A percentile compares a stretch with the other conserved stretches of the same genome.
These are phyloP conservation scores for Tuber microsphaerosporum DNA, from an alignment of 495 filamentous ascomycete genomes.

Conservation along the genomic window DNA sequence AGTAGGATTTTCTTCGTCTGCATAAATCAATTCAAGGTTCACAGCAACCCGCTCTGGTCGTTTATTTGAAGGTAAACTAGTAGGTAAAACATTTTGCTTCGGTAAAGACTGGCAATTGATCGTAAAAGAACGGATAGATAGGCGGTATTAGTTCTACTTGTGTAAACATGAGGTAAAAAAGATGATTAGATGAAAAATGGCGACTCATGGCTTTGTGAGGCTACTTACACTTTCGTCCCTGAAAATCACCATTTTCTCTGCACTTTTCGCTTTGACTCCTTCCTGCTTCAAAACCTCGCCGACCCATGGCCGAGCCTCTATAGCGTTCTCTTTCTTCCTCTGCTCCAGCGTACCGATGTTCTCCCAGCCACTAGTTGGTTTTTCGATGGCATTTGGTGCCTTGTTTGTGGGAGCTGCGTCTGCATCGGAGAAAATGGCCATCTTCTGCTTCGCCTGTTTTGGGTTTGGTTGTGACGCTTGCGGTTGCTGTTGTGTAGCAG, in stretches of 20 bases:
- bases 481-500: conserved; percentile 59
- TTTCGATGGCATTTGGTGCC: conserved; percentile 25
- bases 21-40: conserved; percentile 76
- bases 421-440: conserved; percentile 83
- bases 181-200: conserved; percentile 25
- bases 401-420: conserved; percentile 50
- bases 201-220: conserved; percentile 5
- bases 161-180: conserved; percentile 37
- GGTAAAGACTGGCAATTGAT: conserved; percentile 35
- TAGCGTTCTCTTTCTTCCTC: conserved; percentile 84
- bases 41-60: conserved; percentile 70
- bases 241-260: conserved; percentile 79
- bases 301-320: conserved; percentile 82
- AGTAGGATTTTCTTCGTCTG: conserved; percentile 40
- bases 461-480: conserved; percentile 43
- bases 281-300: conserved; percentile 85
- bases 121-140: conserved; percentile 20
- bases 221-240: conserved; percentile 80
- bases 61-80: conserved; percentile 21
- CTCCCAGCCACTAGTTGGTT: conserved; percentile 70
- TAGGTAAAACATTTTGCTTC: conserved; percentile 9
- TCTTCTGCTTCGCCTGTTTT: conserved; percentile 66
- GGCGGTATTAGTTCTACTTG: conserved; percentile 42
- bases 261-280: conserved; percentile 62
- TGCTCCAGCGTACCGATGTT: conserved; percentile 78